Percentiles rank a stretch among this genome's conserved stretches.
Evolutionary conservation across 495 filamentous ascomycete species (phyloP).

Genomic region (Friedmanniomyces endolithicus): DNA sequence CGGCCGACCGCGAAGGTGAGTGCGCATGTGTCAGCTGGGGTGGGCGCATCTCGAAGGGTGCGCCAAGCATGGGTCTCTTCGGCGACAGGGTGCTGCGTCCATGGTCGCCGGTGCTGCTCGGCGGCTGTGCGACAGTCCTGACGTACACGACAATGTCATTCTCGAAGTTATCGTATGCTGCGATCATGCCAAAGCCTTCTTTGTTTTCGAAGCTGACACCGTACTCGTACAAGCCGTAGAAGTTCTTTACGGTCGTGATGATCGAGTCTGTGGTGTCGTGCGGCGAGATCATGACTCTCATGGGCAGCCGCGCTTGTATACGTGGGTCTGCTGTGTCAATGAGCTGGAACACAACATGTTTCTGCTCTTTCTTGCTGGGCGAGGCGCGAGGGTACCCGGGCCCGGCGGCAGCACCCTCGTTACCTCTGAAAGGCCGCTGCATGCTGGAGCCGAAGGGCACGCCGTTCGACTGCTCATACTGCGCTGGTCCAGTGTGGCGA

Average conservation of each 20-base stretch:
- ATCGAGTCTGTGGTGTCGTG: conserved; percentile 95
- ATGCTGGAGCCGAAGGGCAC: background rate
- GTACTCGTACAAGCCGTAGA: conserved; percentile 80
- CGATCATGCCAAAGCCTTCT: conserved; percentile 75
- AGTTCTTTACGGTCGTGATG: conserved; percentile 92
- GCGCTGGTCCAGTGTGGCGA: conserved; percentile 3
- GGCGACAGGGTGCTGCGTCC: conserved; percentile 26
- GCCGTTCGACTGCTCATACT: background rate
- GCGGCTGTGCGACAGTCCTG: conserved; percentile 55
- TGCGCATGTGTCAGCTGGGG: conserved; percentile 43
- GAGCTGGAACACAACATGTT: conserved; percentile 77
- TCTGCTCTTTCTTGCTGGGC: conserved; percentile 37
- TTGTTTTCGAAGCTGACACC: conserved; percentile 87
- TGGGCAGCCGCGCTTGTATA: conserved; percentile 65
- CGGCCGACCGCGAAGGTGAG: conserved; percentile 51
- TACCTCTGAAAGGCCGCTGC: conserved; percentile 3
- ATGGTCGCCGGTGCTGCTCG: conserved; percentile 7
- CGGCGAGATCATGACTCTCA: conserved; percentile 81
- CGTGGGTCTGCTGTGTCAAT: conserved; percentile 61
- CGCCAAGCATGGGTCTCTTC: conserved; percentile 26
- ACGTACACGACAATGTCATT: conserved; percentile 86
- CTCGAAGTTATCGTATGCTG: conserved; percentile 83
- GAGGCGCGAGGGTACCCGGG: conserved; percentile 19
- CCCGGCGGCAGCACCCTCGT: conserved; percentile 1
- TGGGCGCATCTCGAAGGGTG: conserved; percentile 32